Evolutionary conservation across 2,329 filamentous ascomycete genomes (phyloP).

Genomic region (Teratosphaeria pseudoeucalypti): DNA sequence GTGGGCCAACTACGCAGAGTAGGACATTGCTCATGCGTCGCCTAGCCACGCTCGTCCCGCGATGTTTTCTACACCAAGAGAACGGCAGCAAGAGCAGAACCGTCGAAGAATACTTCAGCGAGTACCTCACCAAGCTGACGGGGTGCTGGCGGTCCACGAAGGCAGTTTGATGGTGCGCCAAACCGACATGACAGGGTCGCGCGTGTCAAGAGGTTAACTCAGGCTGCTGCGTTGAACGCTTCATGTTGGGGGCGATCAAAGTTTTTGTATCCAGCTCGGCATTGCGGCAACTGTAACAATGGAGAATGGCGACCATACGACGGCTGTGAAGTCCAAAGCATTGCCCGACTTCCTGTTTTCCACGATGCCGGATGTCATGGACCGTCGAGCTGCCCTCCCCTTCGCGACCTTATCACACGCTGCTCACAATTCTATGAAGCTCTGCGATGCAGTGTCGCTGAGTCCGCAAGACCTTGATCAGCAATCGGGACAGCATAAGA

Average conservation of each 20-base stretch:
- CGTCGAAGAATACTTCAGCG: constrained; percentile 21
- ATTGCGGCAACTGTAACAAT: too few species aligned
- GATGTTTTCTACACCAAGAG: constrained; percentile 17
- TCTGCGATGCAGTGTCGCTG: too few species aligned
- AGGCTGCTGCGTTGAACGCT: too few species aligned
- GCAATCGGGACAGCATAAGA: not conserved
- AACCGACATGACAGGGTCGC: constrained; percentile 61
- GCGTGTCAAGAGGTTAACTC: constrained; percentile 48
- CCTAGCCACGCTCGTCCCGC: constrained; percentile 20
- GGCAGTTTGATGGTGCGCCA: constrained; percentile 57
- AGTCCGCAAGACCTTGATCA: not conserved
- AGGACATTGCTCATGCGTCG: constrained; percentile 19
- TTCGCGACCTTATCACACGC: too few species aligned
- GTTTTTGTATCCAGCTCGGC: too few species aligned
- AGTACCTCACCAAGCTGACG: constrained; percentile 18
- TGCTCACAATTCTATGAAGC: too few species aligned
- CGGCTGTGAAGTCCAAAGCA: too few species aligned
- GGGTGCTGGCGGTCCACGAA: constrained; percentile 42
- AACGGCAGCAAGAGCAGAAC: constrained; percentile 11
- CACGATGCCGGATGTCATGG: too few species aligned
- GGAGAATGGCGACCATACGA: too few species aligned
- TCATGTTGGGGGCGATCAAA: too few species aligned
- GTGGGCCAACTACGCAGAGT: constrained; percentile 22
- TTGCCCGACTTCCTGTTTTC: too few species aligned
- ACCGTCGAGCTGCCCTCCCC: too few species aligned